Evolutionary conservation across 345 rosid genomes (phyloP).

Genomic region (Eutrema heterophyllum): DNA sequence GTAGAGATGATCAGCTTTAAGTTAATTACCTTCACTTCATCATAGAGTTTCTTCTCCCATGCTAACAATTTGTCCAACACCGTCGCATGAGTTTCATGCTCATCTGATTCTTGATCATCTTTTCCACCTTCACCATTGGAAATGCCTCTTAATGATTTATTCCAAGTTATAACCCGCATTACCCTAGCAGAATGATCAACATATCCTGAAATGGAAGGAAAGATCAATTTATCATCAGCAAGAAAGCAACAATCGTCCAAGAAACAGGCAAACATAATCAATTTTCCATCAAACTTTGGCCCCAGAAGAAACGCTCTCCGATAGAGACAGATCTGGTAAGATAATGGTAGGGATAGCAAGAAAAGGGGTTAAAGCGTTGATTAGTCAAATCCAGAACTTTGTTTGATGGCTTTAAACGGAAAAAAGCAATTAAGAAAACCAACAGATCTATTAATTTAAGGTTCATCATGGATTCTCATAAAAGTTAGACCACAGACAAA

Average conservation of each 20-base stretch:
- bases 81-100: conserved; percentile 82
- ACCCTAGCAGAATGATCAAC: conserved; percentile 95
- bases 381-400: conserved; percentile 17
- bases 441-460: conserved; percentile 28
- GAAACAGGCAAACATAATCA: background rate
- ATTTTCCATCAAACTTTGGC: background rate
- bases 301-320: background rate
- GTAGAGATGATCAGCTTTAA: background rate
- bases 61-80: conserved; percentile 91
- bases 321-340: conserved; percentile 1
- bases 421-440: conserved; percentile 10
- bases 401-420: conserved; percentile 21
- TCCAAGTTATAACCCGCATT: conserved; percentile 96
- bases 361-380: background rate
- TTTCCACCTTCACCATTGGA: conserved; percentile 55
- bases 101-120: conserved; percentile 66
- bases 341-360: conserved; percentile 1
- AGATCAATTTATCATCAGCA: conserved; percentile 4
- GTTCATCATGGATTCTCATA: conserved; percentile 22
- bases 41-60: conserved; percentile 97
- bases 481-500: conserved; percentile 28
- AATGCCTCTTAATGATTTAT: conserved; percentile 62
- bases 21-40: conserved; percentile 82
- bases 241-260: background rate
- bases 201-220: conserved; percentile 45